Evolutionary conservation across 2,329 filamentous ascomycete genomes (phyloP).

Genomic region (Teratosphaeria viscida): DNA sequence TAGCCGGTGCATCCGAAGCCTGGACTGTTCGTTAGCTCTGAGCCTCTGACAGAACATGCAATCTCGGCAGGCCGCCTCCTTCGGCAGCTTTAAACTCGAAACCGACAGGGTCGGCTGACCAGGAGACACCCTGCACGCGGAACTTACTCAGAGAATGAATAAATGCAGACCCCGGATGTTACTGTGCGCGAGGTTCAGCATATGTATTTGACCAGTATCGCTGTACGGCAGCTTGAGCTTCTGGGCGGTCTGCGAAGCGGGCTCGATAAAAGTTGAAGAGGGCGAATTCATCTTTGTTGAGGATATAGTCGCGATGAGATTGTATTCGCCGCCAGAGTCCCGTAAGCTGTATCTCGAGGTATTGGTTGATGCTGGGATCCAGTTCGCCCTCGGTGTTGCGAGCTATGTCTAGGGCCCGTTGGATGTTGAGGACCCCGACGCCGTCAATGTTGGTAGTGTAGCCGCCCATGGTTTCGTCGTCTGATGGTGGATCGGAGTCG

Average conservation of each 20-base stretch:
- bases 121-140: background rate
- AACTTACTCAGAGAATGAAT: background rate
- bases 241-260: slow-evolving; percentile 46
- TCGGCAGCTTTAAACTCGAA: background rate
- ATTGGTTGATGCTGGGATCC: slow-evolving; percentile 51
- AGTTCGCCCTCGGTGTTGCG: slow-evolving; percentile 60
- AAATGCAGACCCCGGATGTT: background rate
- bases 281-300: slow-evolving; percentile 68
- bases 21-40: too few species aligned
- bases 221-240: slow-evolving; percentile 43
- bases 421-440: slow-evolving; percentile 40
- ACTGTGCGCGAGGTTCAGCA: background rate
- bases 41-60: background rate
- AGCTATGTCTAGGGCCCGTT: slow-evolving; percentile 63
- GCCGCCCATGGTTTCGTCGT: slow-evolving; percentile 29
- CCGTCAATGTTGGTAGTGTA: slow-evolving; percentile 26
- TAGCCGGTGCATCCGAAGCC: too few species aligned
- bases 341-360: slow-evolving; percentile 54
- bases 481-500: slow-evolving; percentile 8
- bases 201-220: slow-evolving; percentile 40
- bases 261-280: slow-evolving; percentile 77
- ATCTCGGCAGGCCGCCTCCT: background rate
- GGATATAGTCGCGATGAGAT: slow-evolving; percentile 57
- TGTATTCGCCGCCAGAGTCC: slow-evolving; percentile 60
- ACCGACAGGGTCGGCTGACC: background rate